These are phyloP conservation scores for Citrus glauca DNA, from an alignment of 345 rosid genomes.

Conservation along the genomic window DNA sequence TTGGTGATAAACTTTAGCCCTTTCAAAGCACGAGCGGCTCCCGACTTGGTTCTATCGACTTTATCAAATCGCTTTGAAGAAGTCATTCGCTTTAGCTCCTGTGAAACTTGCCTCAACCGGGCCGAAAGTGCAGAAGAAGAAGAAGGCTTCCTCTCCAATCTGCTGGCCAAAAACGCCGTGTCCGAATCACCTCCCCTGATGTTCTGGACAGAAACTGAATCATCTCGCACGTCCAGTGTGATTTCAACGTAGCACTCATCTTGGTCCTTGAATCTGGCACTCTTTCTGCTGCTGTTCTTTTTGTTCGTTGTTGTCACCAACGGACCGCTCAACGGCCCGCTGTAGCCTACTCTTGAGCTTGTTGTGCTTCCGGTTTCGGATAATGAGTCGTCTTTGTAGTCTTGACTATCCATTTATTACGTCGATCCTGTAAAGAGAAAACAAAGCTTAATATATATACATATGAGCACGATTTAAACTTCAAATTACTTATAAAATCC, in stretches of 20 bases:
- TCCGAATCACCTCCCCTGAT: slow-evolving; percentile 37
- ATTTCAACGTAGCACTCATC: slow-evolving; percentile 44
- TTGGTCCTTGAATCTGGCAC: slow-evolving; percentile 40
- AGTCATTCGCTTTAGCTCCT: slow-evolving; percentile 49
- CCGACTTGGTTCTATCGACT: slow-evolving; percentile 55
- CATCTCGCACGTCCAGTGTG: slow-evolving; percentile 49
- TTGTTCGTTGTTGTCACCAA: slow-evolving; percentile 16
- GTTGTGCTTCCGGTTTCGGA: slow-evolving; percentile 39
- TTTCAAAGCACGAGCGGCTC: slow-evolving; percentile 61
- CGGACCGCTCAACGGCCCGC: slow-evolving; percentile 50
- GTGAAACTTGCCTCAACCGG: slow-evolving; percentile 49
- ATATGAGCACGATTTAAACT: neutral
- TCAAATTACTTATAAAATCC: neutral
- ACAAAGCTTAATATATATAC: too few species aligned
- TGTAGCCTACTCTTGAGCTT: slow-evolving; percentile 29
- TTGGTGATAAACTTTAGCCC: slow-evolving; percentile 62
- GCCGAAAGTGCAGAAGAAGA: slow-evolving; percentile 34
- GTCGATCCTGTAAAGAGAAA: neutral
- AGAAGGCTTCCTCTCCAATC: slow-evolving; percentile 27
- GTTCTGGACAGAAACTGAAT: slow-evolving; percentile 39
- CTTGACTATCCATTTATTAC: slow-evolving; percentile 35
- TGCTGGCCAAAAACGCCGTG: slow-evolving; percentile 36
- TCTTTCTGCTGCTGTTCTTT: slow-evolving; percentile 30
- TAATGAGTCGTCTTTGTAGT: slow-evolving; percentile 28
- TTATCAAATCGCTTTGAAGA: slow-evolving; percentile 35